Evolutionary conservation across 495 filamentous ascomycete species (phyloP), one percentile per base, ranked within the genome.

Genomic region (Tuber calosporum): DNA sequence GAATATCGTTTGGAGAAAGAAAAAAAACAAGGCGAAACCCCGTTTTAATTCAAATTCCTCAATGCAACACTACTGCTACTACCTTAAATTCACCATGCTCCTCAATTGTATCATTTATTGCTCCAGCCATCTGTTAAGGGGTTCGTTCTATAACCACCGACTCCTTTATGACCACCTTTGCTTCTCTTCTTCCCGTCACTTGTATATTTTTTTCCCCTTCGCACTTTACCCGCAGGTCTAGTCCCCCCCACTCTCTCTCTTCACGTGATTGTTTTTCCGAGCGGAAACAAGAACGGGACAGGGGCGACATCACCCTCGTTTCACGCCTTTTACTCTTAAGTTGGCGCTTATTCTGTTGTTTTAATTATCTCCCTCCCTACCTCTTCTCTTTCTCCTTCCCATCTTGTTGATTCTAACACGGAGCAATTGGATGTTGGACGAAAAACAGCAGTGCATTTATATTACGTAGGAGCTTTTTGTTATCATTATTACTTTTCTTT

Each of bases 401-500:
- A 34, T 19, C 30, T 6, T n/a, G 1, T 8, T 34, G 26, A 62
- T 30, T 19, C 26, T 5, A 15, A 17, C 7, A 62, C 9, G 15
- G 15, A 34, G 26, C 53, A 62, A 62, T 62, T 62, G 26, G 53
- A 13, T 34, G 4, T 62, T 30, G 13, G 30, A 13, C 17, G 53
- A 62, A 62, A 62, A 62, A 34, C 53, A 58, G 15, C 53, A 62
- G 19, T 62, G 53, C 53, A 62, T 62, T 62, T 34, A 62, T 62
- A 62, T 17, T 17, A 62, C 41, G 39, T 77, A 62, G 67, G 74
- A 74, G 76, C 68, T 77, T 77, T 77, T 77, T 45, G 41, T 73
- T 58, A 58, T 58, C 4, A 30, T 53, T 9, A 53, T 26, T 76
- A n/a, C n/a, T n/a, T 74, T 58, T 53, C 8, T n/a, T 20, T 48